phyloP scores from a whole-genome alignment of 2,329 filamentous ascomycete genomes.

The Xylariales sp. region DNA sequence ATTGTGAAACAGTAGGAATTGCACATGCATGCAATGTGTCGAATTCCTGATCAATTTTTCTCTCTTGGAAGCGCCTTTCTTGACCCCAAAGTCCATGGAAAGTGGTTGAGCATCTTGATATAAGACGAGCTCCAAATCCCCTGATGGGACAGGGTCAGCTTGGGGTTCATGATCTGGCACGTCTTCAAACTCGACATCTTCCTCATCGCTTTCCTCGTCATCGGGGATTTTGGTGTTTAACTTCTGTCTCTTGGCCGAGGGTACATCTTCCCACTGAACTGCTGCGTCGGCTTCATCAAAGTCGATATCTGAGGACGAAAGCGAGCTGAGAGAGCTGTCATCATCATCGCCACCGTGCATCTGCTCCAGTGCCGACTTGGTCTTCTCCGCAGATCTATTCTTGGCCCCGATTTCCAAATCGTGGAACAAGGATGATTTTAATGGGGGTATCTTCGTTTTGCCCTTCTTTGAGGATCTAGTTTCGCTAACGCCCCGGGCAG shows the following conservation, averaged over 20 bases:
- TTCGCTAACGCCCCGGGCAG: constrained; percentile 21
- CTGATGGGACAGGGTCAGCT: constrained; percentile 46
- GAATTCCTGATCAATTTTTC: constrained; percentile 73
- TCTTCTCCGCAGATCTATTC: constrained; percentile 36
- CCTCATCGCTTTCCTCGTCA: constrained; percentile 49
- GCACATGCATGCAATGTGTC: constrained; percentile 86
- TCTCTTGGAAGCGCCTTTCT: constrained; percentile 81
- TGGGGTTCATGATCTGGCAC: constrained; percentile 36
- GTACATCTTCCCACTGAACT: constrained; percentile 48
- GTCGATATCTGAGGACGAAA: constrained; percentile 56
- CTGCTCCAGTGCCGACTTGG: constrained; percentile 35
- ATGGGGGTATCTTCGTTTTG: constrained; percentile 23
- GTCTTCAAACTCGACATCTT: constrained; percentile 61
- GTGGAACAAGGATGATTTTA: constrained; percentile 57
- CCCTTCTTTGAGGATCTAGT: constrained; percentile 17
- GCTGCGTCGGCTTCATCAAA: too few species aligned
- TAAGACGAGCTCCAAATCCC: constrained; percentile 72
- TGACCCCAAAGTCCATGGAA: constrained; percentile 59
- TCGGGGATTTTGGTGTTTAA: constrained; percentile 18
- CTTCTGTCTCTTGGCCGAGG: constrained; percentile 35
- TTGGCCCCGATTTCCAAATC: constrained; percentile 50
- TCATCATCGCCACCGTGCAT: constrained; percentile 40
- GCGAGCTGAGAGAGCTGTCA: constrained; percentile 45
- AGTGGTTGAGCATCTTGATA: constrained; percentile 53
- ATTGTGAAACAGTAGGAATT: constrained; percentile 86